These are phyloP conservation scores for Yamadazyma dushanensis DNA, from an alignment of 1,139 yeast species.

Conservation along the genomic window DNA sequence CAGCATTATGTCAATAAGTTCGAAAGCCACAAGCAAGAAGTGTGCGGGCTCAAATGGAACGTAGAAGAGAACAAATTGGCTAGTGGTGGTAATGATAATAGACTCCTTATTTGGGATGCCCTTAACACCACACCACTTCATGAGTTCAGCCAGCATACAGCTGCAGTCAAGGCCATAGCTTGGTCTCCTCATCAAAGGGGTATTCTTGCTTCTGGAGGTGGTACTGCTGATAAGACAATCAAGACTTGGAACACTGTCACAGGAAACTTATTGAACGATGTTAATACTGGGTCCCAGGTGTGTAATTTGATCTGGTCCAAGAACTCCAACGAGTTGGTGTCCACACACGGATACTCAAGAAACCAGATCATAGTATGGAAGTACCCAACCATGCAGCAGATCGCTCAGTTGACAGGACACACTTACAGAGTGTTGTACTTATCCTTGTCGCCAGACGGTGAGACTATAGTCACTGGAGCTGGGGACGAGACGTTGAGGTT, in stretches of 20 bases:
- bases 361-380: constrained; percentile 95
- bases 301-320: constrained; percentile 94
- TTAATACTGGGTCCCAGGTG: constrained; percentile 94
- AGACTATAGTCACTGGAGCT: constrained; percentile 97
- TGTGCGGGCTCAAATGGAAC: constrained; percentile 96
- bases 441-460: constrained; percentile 95
- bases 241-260: constrained; percentile 91
- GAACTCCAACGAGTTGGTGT: constrained; percentile 87
- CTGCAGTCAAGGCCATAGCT: constrained; percentile 94
- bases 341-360: constrained; percentile 92
- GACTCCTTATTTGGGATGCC: constrained; percentile 86
- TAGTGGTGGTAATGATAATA: constrained; percentile 93
- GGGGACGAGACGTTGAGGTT: constrained; percentile 95
- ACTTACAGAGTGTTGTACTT: constrained; percentile 88
- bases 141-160: constrained; percentile 79
- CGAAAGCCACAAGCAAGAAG: constrained; percentile 85
- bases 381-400: constrained; percentile 88
- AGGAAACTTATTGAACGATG: constrained; percentile 71
- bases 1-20: constrained; percentile 76
- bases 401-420: constrained; percentile 92
- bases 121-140: constrained; percentile 66
- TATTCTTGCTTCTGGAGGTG: constrained; percentile 92
- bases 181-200: constrained; percentile 99
- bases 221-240: constrained; percentile 89
- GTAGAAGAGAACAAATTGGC: constrained; percentile 84